Evolutionary conservation across 2,329 filamentous ascomycete genomes (phyloP), one percentile per base, ranked within the genome.

Genomic region (Microcera coccophila): DNA sequence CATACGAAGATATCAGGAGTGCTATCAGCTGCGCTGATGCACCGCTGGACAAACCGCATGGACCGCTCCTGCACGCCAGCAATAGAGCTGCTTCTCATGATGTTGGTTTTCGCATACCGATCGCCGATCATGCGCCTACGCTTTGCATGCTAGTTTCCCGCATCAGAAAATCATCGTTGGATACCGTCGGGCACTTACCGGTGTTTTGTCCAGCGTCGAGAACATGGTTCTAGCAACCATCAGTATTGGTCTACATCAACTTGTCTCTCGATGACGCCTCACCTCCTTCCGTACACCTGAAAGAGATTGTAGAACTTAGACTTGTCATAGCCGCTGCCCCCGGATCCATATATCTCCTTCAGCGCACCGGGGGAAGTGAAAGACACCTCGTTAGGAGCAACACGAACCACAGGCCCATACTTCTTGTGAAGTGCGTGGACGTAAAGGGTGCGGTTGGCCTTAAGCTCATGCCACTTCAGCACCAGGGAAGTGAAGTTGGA

Each of bases 51-150:
- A 49, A 86, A 84, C 20, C 69, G 70, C 26, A 58, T 62, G 0
- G 81, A 78, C 5, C 80, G 69, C 48, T 79, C 72, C 40, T 74
- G 64, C 37, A 87, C 80, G 3, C 78, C 81, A 4, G 68, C 61
- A 20, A 85, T 61, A 2, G 80, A 74, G 3, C 67, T 66, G 4
- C 72, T 60, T 21, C 74, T 75, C 64, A 84, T 73, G 38, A 86
- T 68, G 55, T 84, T 86, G 41, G 76, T 79, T 62, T 85, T 86
- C 21, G 82, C 78, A 59, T 87, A 87, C 21, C 81, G 72, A 55
- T 85, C 80, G 1, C 82, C 82, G 34, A 86, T 69, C 36, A 82
- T 67, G 20, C 81, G 72, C 57, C 81, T 84, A 45, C 80, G 73
- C 49, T 74, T 76, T 21, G 76, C 78, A 56, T 87, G 83, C 76